Evolutionary conservation across 306 rosid genomes (phyloP), one percentile per base, ranked within the genome.

Genomic region (Gastrolobium villosum): DNA sequence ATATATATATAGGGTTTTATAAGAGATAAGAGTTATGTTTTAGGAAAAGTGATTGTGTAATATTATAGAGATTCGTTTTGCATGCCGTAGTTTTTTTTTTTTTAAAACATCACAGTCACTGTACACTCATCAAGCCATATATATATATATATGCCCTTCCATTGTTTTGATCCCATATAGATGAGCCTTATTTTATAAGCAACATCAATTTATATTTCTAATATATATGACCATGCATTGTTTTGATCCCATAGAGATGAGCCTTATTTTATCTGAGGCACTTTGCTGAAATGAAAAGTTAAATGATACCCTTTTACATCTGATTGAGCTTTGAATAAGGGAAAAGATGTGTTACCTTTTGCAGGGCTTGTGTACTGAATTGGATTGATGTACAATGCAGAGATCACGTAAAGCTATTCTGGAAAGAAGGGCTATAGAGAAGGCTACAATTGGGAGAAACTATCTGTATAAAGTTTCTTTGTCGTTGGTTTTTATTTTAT

Each of bases 381-480:
- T 74, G 81, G 84, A 79, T 93, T 90, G 88, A 89, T 90, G 94
- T 56, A 83, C 86, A 34, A 95, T 93, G 99, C 99, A 92, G 91
- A 85, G 89, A 74, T 92, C 96, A 3, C 91, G 91, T 14, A 89
- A 86, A 81, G 93, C 97, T 86, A 88, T 91, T 93, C 84, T 87
- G 69, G 70, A 86, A 60, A 87, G 91, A 90, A 90, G 93, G 85
- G 88, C 94, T 80, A 44, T 80, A 62, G 84, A 82, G 91, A 81
- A 80, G 72, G 79, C 60, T 70, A 67, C 84, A 49, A 76, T 43
- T 7, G 91, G 90, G 79, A 87, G 78, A 76, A 86, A 68, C 82
- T 82, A 60, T 56, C 77, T 93, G 49, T 91, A 88, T 70, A 91
- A 86, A 78, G 72, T 89, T 77, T 93, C 97, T 84, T 52, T 95